Evolutionary conservation across 1,139 yeast species (phyloP).

Genomic region (Saccharomyces hybrid): DNA sequence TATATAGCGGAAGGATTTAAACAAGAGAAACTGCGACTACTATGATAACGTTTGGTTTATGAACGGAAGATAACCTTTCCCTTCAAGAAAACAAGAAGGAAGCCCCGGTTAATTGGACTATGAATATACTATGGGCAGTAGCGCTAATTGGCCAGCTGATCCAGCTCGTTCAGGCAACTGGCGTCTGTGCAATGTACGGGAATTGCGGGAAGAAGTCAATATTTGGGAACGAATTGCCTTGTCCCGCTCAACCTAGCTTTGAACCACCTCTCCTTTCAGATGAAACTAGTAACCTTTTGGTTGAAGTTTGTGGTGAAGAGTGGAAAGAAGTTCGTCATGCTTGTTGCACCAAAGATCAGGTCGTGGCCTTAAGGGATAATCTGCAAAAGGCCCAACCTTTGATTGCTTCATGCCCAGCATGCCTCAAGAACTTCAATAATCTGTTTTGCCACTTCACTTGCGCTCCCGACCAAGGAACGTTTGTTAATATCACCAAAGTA

Average conservation of each 20-base stretch:
- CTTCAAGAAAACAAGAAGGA: neutral
- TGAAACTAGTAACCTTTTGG: slow-evolving; percentile 42
- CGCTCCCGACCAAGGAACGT: slow-evolving; percentile 72
- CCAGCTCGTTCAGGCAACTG: neutral
- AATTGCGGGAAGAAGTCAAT: slow-evolving; percentile 71
- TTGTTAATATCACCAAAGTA: slow-evolving; percentile 57
- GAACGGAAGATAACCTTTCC: neutral
- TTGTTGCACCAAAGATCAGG: slow-evolving; percentile 52
- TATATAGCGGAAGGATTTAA: neutral
- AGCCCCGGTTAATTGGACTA: neutral
- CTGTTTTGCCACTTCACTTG: slow-evolving; percentile 88
- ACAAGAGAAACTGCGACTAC: neutral
- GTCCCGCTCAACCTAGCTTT: slow-evolving; percentile 42
- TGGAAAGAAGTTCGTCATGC: slow-evolving; percentile 41
- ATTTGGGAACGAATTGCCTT: slow-evolving; percentile 76
- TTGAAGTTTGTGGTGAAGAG: slow-evolving; percentile 61
- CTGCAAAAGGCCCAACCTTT: slow-evolving; percentile 69
- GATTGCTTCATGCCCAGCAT: slow-evolving; percentile 91
- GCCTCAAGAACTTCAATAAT: slow-evolving; percentile 74
- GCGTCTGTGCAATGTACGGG: slow-evolving; percentile 31
- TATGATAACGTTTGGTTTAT: neutral
- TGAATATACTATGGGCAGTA: neutral
- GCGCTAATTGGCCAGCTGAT: neutral
- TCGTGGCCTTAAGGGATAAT: slow-evolving; percentile 41
- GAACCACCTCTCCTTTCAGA: slow-evolving; percentile 35